phyloP scores from a whole-genome alignment of 257 asterid genomes.

The Linaria vulgaris region DNA sequence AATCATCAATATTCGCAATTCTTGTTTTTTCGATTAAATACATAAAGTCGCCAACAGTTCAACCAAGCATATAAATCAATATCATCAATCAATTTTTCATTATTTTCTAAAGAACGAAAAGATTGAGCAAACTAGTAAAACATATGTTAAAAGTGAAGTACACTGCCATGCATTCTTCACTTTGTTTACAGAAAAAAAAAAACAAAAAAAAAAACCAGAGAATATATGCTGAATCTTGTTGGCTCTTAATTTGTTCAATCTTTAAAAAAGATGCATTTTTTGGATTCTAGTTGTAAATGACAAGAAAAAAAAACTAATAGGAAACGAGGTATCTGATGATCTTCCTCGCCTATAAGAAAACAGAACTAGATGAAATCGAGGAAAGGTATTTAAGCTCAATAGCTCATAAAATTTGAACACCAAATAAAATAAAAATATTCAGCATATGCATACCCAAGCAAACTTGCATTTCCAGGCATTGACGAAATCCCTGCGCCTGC shows the following conservation, averaged over 20 bases:
- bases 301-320: conserved; percentile 11
- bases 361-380: background rate
- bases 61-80: background rate
- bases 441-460: conserved; percentile 90
- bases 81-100: too few relatives aligned
- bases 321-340: conserved; percentile 11
- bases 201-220: too few relatives aligned
- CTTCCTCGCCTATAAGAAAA: conserved; percentile 11
- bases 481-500: conserved; percentile 61
- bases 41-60: background rate
- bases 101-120: too few relatives aligned
- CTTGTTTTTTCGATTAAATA: background rate
- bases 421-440: conserved; percentile 6
- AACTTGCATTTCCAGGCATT: conserved; percentile 88
- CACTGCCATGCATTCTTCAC: background rate
- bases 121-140: too few relatives aligned
- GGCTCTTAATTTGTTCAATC: conserved; percentile 8
- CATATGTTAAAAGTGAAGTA: too few relatives aligned
- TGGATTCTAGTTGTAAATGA: conserved; percentile 13
- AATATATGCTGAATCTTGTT: background rate
- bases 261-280: conserved; percentile 14
- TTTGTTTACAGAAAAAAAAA: background rate
- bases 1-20: conserved; percentile 4
- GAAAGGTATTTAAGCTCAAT: conserved; percentile 9
- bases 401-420: background rate